Evolutionary conservation across 192 early-diverging fungal genomes (phyloP), one percentile per base, ranked within the genome.

Genomic region (Dissophora globulifera): DNA sequence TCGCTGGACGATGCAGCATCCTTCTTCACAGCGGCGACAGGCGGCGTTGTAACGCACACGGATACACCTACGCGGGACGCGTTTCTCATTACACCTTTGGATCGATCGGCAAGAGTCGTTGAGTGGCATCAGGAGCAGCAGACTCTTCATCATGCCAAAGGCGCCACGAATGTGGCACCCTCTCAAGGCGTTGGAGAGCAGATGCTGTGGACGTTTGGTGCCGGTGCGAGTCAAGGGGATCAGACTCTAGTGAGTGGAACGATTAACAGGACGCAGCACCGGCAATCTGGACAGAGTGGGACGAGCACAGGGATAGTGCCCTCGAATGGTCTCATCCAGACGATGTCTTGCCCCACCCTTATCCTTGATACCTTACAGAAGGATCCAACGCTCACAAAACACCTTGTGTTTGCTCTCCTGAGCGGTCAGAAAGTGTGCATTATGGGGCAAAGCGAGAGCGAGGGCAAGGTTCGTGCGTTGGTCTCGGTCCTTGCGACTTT

Each of bases 101-200:
- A 76, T 27, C 56, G 72, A 11, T 76, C 72, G 2, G 57, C 58
- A 16, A 48, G 72, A 26, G 72, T 76, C 4, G 72, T 50, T 9
- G 72, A 76, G 38, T 76, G 72, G 72, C 72, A 76, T 40, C 72
- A 76, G 27, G 72, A 76, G 29, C 72, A 76, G 25, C 72, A 76
- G 27, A 67, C 57, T 2, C 43, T 76, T 2, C 72, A 76, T 61
- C 63, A 53, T 17, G 62, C 72, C 9, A 76, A 76, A n/a, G 63
- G 45, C 38, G 31, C 11, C 9, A 20, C 40, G 2, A 35, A 1
- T n/a, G 17, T 23, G 15, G 19, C 50, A 46, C 20, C 50, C 20
- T 25, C 53, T 49, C 59, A 50, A 11, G 68, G 50, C 8, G 13
- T 35, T 16, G 41, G 16, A 1, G 61, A 63, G 22, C 72, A 76